Conservation (phyloP, 2,329 filamentous ascomycete genomes). For the Westerdykella aurantiaca region DNA sequence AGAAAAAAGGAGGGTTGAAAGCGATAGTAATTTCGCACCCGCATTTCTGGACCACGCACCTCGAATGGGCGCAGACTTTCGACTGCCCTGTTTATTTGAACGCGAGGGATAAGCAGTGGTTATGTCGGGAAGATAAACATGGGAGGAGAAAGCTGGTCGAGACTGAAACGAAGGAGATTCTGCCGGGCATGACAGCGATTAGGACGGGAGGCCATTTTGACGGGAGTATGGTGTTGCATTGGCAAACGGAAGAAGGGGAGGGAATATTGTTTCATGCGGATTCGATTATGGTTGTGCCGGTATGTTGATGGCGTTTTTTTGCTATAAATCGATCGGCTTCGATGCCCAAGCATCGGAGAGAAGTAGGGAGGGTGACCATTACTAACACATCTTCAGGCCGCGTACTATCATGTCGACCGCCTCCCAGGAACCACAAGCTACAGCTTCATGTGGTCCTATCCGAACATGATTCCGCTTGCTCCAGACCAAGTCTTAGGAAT, state of each 20-base stretch:
- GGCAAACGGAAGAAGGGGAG: conserved; percentile 42
- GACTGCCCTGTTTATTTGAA: conserved; percentile 64
- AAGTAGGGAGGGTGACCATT: no score
- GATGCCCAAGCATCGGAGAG: no score
- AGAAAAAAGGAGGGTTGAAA: conserved; percentile 57
- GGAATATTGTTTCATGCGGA: conserved; percentile 64
- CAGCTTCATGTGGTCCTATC: conserved; percentile 66
- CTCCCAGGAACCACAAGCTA: conserved; percentile 48
- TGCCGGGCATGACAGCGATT: conserved; percentile 53
- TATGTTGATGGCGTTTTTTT: conserved; percentile 47
- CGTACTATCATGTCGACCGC: conserved; percentile 19
- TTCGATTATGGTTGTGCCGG: conserved; percentile 66
- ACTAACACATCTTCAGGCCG: no score
- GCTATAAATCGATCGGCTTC: background rate
- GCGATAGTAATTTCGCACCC: conserved; percentile 74
- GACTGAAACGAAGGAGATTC: conserved; percentile 30
- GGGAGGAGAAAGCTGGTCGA: conserved; percentile 45
- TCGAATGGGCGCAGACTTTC: conserved; percentile 67
- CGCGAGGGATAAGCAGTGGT: conserved; percentile 61
- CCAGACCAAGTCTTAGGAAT: conserved; percentile 60
- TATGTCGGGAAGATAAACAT: conserved; percentile 44
- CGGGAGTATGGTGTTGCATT: conserved; percentile 63
- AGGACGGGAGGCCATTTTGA: conserved; percentile 77
- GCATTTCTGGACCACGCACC: conserved; percentile 73
- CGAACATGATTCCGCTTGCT: conserved; percentile 58